phyloP scores from a whole-genome alignment of 2,329 filamentous ascomycete species.

The Aspergillus aculeatinus region DNA sequence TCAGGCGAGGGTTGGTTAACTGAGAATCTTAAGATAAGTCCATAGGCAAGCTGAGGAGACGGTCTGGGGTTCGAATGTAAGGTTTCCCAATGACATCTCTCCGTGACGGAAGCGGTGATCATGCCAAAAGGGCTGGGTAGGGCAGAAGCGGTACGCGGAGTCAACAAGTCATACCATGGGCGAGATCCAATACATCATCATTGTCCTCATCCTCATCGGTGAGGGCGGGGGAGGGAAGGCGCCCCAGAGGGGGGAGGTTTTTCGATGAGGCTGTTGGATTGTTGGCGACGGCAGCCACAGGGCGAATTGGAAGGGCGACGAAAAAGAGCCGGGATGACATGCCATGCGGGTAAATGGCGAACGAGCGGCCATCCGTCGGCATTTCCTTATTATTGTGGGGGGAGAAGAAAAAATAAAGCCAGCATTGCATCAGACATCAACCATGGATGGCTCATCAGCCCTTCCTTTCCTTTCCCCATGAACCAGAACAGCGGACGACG shows the following conservation, averaged over 20 bases:
- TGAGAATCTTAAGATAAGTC: conserved; percentile 9
- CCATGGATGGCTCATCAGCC: conserved; percentile 17
- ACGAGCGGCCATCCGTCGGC: conserved; percentile 3
- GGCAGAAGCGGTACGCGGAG: conserved; percentile 9
- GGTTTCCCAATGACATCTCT: conserved; percentile 3
- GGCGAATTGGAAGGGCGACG: conserved; percentile 18
- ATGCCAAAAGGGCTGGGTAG: conserved; percentile 9
- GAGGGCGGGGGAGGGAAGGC: not conserved
- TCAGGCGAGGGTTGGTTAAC: conserved; percentile 17
- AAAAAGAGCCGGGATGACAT: conserved; percentile 25
- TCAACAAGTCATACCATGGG: conserved; percentile 22
- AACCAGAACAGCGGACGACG: conserved; percentile 2
- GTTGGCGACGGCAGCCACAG: conserved; percentile 8
- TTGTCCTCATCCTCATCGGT: not conserved
- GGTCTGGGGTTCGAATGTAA: conserved; percentile 18
- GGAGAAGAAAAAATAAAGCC: conserved; percentile 2
- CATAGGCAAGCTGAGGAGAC: conserved; percentile 7
- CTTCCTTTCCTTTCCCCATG: not conserved
- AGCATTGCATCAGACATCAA: conserved; percentile 18
- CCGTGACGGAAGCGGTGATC: conserved; percentile 18
- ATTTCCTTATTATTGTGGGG: conserved; percentile 11
- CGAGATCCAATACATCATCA: conserved; percentile 26
- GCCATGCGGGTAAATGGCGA: conserved; percentile 12
- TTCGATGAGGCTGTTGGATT: conserved; percentile 9
- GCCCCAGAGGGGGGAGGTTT: not conserved